Evolutionary conservation across 306 rosid genomes (phyloP).

Genomic region (Aeschynomene evenia): DNA sequence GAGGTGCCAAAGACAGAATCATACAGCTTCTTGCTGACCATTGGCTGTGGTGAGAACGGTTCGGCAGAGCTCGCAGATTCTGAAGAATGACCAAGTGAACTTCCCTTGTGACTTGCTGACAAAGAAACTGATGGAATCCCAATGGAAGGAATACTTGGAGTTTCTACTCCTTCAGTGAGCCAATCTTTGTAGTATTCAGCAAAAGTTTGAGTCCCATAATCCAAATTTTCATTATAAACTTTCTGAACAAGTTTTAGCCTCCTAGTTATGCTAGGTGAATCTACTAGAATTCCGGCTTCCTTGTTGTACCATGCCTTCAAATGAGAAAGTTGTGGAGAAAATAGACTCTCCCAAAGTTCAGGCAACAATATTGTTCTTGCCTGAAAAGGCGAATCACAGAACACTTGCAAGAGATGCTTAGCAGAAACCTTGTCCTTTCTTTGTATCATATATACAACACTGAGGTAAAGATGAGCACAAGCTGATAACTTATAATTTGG

Average conservation of each 20-base stretch:
- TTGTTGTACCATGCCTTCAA: conserved; percentile 60
- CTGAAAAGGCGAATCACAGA: conserved; percentile 64
- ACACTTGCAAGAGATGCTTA: conserved; percentile 82
- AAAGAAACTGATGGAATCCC: conserved; percentile 48
- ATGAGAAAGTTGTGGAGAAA: conserved; percentile 69
- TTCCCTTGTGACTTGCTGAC: conserved; percentile 37
- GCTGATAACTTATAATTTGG: conserved; percentile 69
- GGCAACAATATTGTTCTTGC: conserved; percentile 66
- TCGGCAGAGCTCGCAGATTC: conserved; percentile 48
- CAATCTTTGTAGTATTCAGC: conserved; percentile 81
- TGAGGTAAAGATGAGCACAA: conserved; percentile 91
- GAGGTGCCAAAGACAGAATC: conserved; percentile 53
- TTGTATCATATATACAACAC: conserved; percentile 62
- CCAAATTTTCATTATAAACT: conserved; percentile 61
- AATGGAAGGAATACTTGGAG: conserved; percentile 64
- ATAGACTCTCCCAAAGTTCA: conserved; percentile 72
- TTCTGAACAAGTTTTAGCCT: conserved; percentile 52
- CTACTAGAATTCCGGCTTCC: conserved; percentile 51
- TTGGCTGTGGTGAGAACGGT: conserved; percentile 59
- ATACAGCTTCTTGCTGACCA: conserved; percentile 72
- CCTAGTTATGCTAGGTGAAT: conserved; percentile 44
- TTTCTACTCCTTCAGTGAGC: conserved; percentile 73
- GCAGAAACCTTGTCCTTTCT: conserved; percentile 63
- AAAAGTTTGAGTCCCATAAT: conserved; percentile 61
- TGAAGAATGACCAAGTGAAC: conserved; percentile 45